Evolutionary conservation across 495 filamentous ascomycete species (phyloP), one percentile per base, ranked within the genome.

Genomic region (Podospora tetraspora): DNA sequence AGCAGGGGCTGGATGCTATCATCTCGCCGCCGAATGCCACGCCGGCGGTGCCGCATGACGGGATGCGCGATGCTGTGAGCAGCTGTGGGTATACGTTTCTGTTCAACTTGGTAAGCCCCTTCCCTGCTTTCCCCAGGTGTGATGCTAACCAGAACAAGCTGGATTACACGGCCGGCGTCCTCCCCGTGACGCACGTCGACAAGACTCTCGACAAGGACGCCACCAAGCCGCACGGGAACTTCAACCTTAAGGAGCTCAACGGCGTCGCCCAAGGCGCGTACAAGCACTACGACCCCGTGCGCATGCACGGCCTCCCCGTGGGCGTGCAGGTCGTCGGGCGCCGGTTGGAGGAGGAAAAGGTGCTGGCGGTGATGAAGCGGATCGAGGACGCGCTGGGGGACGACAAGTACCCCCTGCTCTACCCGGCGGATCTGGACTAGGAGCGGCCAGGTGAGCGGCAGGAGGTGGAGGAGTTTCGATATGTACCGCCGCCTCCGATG

Each of bases 41-140:
- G 19, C 94, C 95, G 0, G 95, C 94, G 12, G 86, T 97, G 19
- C 94, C 93, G 1, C 92, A 94, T 75, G 86, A 89, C 58, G 94
- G 88, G 6, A 97, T 97, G 92, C 87, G 87, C 69, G 86, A 92
- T 68, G 92, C 92, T 0, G 91, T 97, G 57, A 90, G 89, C 65
- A 91, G 88, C 57, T 99, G 95, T 73, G 94, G 93, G 3, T 98
- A 99, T 76, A 97, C 94, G 0, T 97, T 99, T 75, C 80, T 99
- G 65, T 99, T 94, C 83, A 99, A 97, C 73, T 66, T 97, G 70
- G 89, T 89, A 79, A 76, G 83, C 74, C 29, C 19, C n/a, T 43
- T 23, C 19, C 19, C 23, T 24, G 19, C 0, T 21, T 69, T 62
- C 30, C 4, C 9, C 16, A 43, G 21, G 0, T 21, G 32, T 68